Base-by-base conservation (phyloP, 108 stramenopile genomes). In the Nitzschia sp. region DNA sequence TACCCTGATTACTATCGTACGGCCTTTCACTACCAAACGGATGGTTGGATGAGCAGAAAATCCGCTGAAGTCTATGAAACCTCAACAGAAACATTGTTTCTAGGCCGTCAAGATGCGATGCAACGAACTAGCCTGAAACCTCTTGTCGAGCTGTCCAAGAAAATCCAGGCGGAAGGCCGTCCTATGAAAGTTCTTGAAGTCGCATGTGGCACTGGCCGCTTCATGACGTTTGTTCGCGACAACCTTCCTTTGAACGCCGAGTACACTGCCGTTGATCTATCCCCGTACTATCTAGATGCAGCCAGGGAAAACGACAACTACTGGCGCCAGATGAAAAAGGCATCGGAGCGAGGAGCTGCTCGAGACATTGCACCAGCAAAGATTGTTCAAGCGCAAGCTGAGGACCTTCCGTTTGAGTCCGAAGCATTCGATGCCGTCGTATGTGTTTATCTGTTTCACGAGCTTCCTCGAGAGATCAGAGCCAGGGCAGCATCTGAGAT, bases 51-150 rank as follows among this genome's bases (percentile, higher is more conserved):
- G 66, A 59, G 63, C 9, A 51, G 42, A 18, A 42, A 53, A 3
- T 78, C 77, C 0, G 82, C 82, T 51, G 45, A 76, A 9, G 54
- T 63, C 2, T 83, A 83, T 75, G 82, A 83, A 47, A 59, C 75
- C 0, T 59, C 55, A 19, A 83, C 82, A 6, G 78, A 83, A 64
- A 83, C 82, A 6, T 60, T 83, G 15, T 83, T 83, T 70, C 30
- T 83, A 34, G 82, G 82, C n/a, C 78, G 82, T 31, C 82, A 83
- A 36, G 82, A 83, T 64, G 42, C 78, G 28, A 83, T 83, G 82
- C 82, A 83, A 46, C 47, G 78, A 18, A 33, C 19, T 5, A 59
- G 58, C 19, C 51, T 83, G 46, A 30, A 29, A 2, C 67, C 78
- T 15, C 26, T 80, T 3, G 2, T 71, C 24, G 26, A 62, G 26